phyloP scores from a whole-genome alignment of 2,329 filamentous ascomycete genomes.

The Aspergillus neotritici region DNA sequence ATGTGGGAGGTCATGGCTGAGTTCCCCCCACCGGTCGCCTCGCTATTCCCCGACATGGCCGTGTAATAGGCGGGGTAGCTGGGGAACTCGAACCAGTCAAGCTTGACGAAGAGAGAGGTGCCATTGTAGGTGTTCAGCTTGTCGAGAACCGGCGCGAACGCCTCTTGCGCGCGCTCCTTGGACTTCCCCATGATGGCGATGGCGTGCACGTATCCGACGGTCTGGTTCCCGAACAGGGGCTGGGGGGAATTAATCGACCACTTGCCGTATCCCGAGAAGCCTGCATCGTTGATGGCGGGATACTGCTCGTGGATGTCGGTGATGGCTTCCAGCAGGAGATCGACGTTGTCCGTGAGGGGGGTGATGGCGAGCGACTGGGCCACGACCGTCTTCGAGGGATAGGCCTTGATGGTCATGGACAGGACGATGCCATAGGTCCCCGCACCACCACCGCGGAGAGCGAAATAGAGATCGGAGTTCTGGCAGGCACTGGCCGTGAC shows the following conservation, averaged over 20 bases:
- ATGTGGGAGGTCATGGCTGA: constrained; percentile 21
- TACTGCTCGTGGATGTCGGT: constrained; percentile 8
- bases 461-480: constrained; percentile 10
- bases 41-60: constrained; percentile 21
- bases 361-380: constrained; percentile 3
- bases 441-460: constrained; percentile 11
- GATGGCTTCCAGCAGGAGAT: constrained; percentile 7
- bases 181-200: constrained; percentile 11
- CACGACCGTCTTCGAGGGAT: constrained; percentile 7
- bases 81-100: constrained; percentile 22
- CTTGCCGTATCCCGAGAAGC: constrained; percentile 15
- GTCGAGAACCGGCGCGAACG: constrained; percentile 4
- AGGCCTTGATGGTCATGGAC: constrained; percentile 12
- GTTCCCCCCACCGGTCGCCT: constrained; percentile 15
- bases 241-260: constrained; percentile 10
- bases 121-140: constrained; percentile 4
- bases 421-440: constrained; percentile 13
- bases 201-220: constrained; percentile 12
- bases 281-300: constrained; percentile 11
- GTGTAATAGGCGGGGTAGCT: constrained; percentile 25
- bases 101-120: constrained; percentile 4
- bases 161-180: constrained; percentile 3
- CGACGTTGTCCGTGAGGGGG: not conserved
- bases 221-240: constrained; percentile 8
- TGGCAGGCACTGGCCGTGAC: constrained; percentile 4